phyloP scores from a whole-genome alignment of 2,329 filamentous ascomycete genomes.

The Gnomoniopsis smithogilvyi region DNA sequence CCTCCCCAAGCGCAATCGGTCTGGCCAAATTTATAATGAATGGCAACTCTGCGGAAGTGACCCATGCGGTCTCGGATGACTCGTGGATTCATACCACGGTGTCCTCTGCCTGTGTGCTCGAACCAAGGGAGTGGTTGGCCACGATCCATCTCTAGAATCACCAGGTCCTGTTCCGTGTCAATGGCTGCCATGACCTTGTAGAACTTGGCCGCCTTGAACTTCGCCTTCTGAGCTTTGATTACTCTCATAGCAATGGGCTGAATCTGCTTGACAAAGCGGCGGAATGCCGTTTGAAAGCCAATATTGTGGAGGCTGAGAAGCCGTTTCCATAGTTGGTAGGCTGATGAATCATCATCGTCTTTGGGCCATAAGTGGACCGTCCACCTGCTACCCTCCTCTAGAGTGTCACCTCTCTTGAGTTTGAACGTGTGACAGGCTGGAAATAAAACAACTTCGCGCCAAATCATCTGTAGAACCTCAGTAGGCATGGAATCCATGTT shows the following conservation, averaged over 20 bases:
- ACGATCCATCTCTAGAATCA: conserved; percentile 20
- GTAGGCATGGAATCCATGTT: conserved; percentile 8
- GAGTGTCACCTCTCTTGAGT: neutral
- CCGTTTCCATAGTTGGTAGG: conserved; percentile 7
- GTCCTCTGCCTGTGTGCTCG: neutral
- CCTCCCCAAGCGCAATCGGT: neutral
- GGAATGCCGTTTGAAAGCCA: conserved; percentile 14
- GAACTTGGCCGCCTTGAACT: too few relatives aligned
- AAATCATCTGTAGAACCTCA: conserved; percentile 22
- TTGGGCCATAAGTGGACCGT: neutral
- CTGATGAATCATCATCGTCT: neutral
- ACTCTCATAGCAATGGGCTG: neutral
- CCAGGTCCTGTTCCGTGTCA: conserved; percentile 18
- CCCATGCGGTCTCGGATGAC: neutral
- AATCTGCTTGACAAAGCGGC: neutral
- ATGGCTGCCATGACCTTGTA: neutral
- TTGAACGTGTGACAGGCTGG: conserved; percentile 20
- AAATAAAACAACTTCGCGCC: conserved; percentile 16
- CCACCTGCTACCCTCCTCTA: neutral
- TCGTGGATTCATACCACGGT: neutral
- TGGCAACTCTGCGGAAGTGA: conserved; percentile 11
- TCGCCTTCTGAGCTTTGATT: too few relatives aligned
- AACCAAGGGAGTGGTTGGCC: conserved; percentile 6
- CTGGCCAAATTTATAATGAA: conserved; percentile 1
- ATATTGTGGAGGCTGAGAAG: conserved; percentile 4